These are phyloP conservation scores for Lachancea mirantina DNA, from an alignment of 805 yeast species.

Conservation along the genomic window DNA sequence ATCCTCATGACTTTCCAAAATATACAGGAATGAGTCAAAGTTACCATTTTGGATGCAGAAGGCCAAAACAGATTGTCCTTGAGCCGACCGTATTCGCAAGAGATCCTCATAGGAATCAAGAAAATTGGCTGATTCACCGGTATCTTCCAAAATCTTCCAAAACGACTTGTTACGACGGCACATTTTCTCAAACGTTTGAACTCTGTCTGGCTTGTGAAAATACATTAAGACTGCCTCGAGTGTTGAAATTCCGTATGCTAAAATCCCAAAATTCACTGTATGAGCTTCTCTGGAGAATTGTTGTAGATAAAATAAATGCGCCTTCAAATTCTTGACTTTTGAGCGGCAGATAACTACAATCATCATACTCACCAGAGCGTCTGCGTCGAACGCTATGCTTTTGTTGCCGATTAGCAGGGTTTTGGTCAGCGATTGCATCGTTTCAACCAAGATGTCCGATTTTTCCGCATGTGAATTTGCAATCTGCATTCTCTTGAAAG, in stretches of 20 bases:
- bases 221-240: constrained; percentile 75
- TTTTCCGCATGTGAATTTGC: constrained; percentile 45
- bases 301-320: constrained; percentile 60
- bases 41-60: constrained; percentile 49
- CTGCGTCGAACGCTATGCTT: constrained; percentile 58
- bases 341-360: constrained; percentile 65
- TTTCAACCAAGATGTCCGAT: constrained; percentile 40
- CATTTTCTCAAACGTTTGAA: constrained; percentile 34
- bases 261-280: constrained; percentile 48
- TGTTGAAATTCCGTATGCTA: constrained; percentile 75
- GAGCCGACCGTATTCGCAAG: constrained; percentile 36
- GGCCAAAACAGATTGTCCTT: constrained; percentile 69
- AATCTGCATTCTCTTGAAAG: constrained; percentile 41
- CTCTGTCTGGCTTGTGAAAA: constrained; percentile 31
- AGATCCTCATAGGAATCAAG: constrained; percentile 21
- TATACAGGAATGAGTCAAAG: constrained; percentile 36
- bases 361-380: constrained; percentile 64
- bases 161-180: constrained; percentile 46
- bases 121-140: constrained; percentile 12
- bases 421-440: constrained; percentile 46
- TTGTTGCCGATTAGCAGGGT: constrained; percentile 11
- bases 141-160: constrained; percentile 36
- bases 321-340: constrained; percentile 48
- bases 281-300: constrained; percentile 42
- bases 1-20: constrained; percentile 40